These are phyloP conservation scores for Marasmius oreades DNA, from an alignment of 1,284 basidiomycete species.

Conservation along the genomic window DNA sequence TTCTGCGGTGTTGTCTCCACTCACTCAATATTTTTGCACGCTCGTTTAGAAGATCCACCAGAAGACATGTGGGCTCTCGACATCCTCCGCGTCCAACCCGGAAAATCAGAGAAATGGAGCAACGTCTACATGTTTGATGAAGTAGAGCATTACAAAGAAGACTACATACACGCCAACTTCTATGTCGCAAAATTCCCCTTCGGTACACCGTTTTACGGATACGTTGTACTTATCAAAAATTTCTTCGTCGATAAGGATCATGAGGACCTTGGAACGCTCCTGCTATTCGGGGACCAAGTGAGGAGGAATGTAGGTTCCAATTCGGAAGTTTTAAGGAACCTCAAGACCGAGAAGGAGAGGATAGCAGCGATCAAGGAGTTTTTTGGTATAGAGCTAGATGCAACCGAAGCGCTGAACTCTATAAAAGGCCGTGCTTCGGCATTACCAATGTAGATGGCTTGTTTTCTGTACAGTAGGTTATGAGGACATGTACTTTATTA, in stretches of 20 bases:
- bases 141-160: constrained; percentile 28
- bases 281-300: constrained; percentile 25
- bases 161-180: constrained; percentile 27
- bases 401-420: no score
- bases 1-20: not conserved
- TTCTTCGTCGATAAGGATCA: constrained; percentile 24
- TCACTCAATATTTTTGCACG: constrained; percentile 4
- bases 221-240: constrained; percentile 26
- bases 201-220: constrained; percentile 24
- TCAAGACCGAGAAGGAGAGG: constrained; percentile 29
- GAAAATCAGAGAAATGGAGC: constrained; percentile 20
- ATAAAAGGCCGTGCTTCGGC: no score
- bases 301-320: constrained; percentile 22
- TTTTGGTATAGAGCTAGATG: constrained; percentile 22
- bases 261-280: constrained; percentile 24
- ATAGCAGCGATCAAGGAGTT: constrained; percentile 27
- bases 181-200: constrained; percentile 22
- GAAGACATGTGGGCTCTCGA: constrained; percentile 28
- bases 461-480: no score
- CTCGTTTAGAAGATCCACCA: constrained; percentile 7
- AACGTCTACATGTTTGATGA: constrained; percentile 32
- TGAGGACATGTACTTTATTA: no score
- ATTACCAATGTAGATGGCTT: no score
- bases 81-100: constrained; percentile 18
- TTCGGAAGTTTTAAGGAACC: constrained; percentile 20